Evolutionary conservation across 257 asterid genomes (phyloP).

Genomic region (Hygrophila difformis): DNA sequence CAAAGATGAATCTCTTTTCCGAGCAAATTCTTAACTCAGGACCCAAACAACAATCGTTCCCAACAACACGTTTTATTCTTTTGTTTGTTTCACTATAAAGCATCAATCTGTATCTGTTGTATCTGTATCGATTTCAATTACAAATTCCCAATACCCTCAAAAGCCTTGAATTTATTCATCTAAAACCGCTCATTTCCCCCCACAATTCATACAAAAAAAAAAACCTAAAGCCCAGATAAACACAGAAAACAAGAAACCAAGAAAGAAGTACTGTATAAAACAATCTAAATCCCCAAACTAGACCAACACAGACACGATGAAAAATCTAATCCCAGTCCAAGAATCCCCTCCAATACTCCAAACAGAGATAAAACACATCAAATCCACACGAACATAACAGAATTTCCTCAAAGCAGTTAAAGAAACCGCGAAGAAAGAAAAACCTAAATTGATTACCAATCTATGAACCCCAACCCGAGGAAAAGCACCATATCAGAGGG

Average conservation of each 20-base stretch:
- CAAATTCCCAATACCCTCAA: constrained; percentile 33
- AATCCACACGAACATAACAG: too few relatives aligned
- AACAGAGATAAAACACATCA: too few relatives aligned
- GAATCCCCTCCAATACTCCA: constrained; percentile 24
- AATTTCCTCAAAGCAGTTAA: too few relatives aligned
- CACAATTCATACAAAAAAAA: constrained; percentile 13
- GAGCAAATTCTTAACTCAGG: too few relatives aligned
- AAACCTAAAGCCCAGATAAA: constrained; percentile 13
- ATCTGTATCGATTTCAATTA: constrained; percentile 25
- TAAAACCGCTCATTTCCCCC: constrained; percentile 13
- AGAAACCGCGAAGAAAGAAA: too few relatives aligned
- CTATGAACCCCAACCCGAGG: constrained; percentile 93
- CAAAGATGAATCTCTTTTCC: too few relatives aligned
- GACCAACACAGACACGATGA: constrained; percentile 9
- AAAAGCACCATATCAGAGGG: constrained; percentile 92
- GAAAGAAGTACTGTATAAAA: constrained; percentile 1
- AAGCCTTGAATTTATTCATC: constrained; percentile 25
- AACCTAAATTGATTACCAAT: too few relatives aligned
- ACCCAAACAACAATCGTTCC: too few relatives aligned
- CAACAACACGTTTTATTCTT: constrained; percentile 19
- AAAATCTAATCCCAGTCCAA: constrained; percentile 40
- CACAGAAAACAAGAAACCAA: constrained; percentile 6
- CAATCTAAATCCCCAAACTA: constrained; percentile 18
- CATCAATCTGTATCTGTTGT: constrained; percentile 16
- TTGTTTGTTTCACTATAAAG: constrained; percentile 21